A percentile compares a stretch with the other conserved stretches of the same genome.
Conservation (phyloP, 202 grass and related monocot species). For the Digitaria exilis region DNA sequence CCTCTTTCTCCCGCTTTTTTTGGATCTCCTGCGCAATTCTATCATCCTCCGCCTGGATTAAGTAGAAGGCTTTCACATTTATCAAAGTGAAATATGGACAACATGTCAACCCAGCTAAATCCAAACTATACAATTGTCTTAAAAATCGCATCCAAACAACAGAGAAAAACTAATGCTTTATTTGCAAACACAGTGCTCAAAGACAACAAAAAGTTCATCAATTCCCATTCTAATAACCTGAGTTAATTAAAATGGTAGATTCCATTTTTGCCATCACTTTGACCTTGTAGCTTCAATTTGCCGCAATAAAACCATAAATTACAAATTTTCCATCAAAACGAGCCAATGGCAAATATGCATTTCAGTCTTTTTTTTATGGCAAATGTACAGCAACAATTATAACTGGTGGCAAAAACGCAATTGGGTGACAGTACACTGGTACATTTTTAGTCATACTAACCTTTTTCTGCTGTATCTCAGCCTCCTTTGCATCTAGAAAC, state of each 20-base stretch:
- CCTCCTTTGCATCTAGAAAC: slow-evolving; percentile 92
- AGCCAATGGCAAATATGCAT: not conserved
- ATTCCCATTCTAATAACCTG: not conserved
- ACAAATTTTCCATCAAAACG: not conserved
- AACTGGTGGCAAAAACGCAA: not conserved
- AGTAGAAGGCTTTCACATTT: slow-evolving; percentile 16
- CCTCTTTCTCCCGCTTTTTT: slow-evolving; percentile 89
- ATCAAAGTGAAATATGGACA: not conserved
- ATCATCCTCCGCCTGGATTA: slow-evolving; percentile 71
- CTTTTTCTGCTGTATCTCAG: slow-evolving; percentile 82
- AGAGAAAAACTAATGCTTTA: not conserved
- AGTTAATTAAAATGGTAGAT: not conserved
- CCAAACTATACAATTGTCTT: not conserved
- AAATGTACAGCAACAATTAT: not conserved
- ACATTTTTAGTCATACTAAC: slow-evolving; percentile 39
- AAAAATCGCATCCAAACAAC: not conserved
- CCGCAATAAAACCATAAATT: not conserved
- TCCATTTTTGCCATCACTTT: not conserved
- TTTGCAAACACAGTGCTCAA: not conserved
- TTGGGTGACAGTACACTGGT: not conserved
- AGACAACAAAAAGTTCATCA: not conserved
- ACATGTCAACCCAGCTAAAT: not conserved
- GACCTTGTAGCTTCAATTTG: not conserved
- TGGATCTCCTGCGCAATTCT: slow-evolving; percentile 88
- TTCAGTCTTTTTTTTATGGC: not conserved